Evolutionary conservation across 371 early-diverging fungal genomes (phyloP).

Genomic region (Apophysomyces trapeziformis): DNA sequence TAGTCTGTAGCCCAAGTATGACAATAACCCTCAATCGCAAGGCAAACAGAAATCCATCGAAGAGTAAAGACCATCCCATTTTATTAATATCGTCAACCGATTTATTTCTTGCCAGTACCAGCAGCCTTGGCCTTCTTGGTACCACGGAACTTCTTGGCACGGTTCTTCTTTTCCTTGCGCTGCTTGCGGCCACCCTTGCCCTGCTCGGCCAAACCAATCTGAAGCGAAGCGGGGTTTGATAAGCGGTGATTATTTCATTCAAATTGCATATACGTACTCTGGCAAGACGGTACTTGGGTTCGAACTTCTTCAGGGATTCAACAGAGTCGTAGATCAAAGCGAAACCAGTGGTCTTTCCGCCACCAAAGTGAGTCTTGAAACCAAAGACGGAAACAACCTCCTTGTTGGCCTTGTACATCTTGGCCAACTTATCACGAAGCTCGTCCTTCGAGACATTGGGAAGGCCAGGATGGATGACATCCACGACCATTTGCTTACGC

Average conservation of each 20-base stretch:
- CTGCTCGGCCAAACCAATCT: conserved; percentile 81
- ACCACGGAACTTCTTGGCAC: conserved; percentile 98
- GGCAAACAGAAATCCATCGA: not conserved
- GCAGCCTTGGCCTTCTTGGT: conserved; percentile 94
- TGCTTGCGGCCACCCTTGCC: conserved; percentile 94
- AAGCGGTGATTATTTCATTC: not conserved
- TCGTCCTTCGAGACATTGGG: conserved; percentile 94
- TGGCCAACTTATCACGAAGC: conserved; percentile 93
- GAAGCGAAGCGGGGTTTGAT: conserved; percentile 5
- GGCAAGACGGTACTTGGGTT: conserved; percentile 96
- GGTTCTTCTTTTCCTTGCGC: conserved; percentile 99
- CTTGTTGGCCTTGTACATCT: conserved; percentile 95
- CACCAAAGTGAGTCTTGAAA: conserved; percentile 96
- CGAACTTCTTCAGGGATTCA: conserved; percentile 97
- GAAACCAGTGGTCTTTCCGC: conserved; percentile 98
- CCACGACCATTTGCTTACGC: conserved; percentile 98
- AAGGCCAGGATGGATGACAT: conserved; percentile 94
- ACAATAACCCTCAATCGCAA: not conserved
- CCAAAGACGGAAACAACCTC: conserved; percentile 95
- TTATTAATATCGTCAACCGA: conserved; percentile 8
- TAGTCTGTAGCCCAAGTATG: not conserved
- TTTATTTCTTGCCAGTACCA: conserved; percentile 56
- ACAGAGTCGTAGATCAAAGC: conserved; percentile 97
- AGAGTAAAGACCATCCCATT: conserved; percentile 5
- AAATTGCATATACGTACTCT: conserved; percentile 55